phyloP scores from a whole-genome alignment of 768 basidiomycete species.

The Cantharellus cinnabarinus region DNA sequence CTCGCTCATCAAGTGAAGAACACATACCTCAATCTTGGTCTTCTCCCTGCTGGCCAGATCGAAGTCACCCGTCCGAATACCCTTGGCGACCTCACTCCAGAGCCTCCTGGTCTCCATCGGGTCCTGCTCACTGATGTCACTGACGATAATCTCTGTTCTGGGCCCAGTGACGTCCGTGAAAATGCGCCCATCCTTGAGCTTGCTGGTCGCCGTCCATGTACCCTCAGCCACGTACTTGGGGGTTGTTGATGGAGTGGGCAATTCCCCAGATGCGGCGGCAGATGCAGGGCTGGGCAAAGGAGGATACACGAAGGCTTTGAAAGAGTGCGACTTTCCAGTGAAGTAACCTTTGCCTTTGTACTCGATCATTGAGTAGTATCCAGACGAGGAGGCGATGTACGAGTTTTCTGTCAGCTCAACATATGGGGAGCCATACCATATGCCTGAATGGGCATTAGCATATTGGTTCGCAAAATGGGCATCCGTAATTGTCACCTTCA shows the following conservation, averaged over 20 bases:
- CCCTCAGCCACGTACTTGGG: conserved; percentile 46
- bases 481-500: conserved; percentile 32
- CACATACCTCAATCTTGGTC: conserved; percentile 63
- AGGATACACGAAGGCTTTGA: conserved; percentile 60
- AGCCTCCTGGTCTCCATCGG: conserved; percentile 74
- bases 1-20: background rate
- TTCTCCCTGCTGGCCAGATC: conserved; percentile 81
- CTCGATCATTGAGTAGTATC: conserved; percentile 49
- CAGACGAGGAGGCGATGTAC: conserved; percentile 51
- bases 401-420: conserved; percentile 75
- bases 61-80: conserved; percentile 80
- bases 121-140: conserved; percentile 33
- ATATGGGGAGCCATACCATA: conserved; percentile 70
- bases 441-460: conserved; percentile 6
- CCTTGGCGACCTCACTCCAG: conserved; percentile 75
- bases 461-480: background rate
- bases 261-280: conserved; percentile 18
- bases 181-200: conserved; percentile 13
- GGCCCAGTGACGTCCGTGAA: conserved; percentile 63
- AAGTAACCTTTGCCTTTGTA: conserved; percentile 97
- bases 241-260: background rate
- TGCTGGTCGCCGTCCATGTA: conserved; percentile 46
- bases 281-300: conserved; percentile 14
- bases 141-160: conserved; percentile 57
- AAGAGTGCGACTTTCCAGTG: conserved; percentile 77